A percentile compares a stretch with the other conserved stretches of the same genome.
Evolutionary conservation across 2,329 filamentous ascomycete species (phyloP).

Genomic region (Alternaria incomplexa): DNA sequence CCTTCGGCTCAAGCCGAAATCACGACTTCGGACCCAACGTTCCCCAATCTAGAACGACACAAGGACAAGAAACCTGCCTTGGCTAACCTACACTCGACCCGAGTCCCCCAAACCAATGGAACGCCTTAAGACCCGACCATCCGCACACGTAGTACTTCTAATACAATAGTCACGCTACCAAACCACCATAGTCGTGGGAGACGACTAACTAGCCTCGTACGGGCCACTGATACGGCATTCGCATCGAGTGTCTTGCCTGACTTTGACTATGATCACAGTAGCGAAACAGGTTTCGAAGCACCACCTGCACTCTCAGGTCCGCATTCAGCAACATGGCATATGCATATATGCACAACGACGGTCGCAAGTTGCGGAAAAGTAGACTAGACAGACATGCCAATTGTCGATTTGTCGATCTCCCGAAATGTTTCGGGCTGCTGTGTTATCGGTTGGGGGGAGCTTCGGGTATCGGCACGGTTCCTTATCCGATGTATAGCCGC

Average conservation of each 20-base stretch:
- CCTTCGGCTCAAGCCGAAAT: slow-evolving; percentile 1
- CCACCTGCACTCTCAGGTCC: slow-evolving; percentile 4
- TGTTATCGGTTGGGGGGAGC: neutral
- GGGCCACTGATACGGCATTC: neutral
- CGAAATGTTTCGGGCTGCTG: slow-evolving; percentile 12
- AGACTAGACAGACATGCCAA: neutral
- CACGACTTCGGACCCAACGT: neutral
- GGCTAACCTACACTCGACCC: neutral
- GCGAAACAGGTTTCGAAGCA: neutral
- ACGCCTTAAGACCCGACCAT: neutral
- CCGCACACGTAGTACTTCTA: neutral
- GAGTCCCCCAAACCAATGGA: neutral
- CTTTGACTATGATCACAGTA: neutral
- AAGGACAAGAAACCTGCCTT: neutral
- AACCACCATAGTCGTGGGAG: slow-evolving; percentile 2
- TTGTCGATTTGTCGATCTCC: slow-evolving; percentile 20
- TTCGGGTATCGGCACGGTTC: slow-evolving; percentile 2
- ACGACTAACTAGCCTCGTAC: neutral
- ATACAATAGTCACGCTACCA: neutral
- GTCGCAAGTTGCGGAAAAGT: neutral
- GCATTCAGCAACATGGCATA: neutral
- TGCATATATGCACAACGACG: neutral
- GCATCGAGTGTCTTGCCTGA: neutral
- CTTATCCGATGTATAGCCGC: neutral
- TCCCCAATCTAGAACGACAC: neutral